Evolutionary conservation across 2,329 filamentous ascomycete species (phyloP).

Genomic region (Pseudogymnoascus pannorum): DNA sequence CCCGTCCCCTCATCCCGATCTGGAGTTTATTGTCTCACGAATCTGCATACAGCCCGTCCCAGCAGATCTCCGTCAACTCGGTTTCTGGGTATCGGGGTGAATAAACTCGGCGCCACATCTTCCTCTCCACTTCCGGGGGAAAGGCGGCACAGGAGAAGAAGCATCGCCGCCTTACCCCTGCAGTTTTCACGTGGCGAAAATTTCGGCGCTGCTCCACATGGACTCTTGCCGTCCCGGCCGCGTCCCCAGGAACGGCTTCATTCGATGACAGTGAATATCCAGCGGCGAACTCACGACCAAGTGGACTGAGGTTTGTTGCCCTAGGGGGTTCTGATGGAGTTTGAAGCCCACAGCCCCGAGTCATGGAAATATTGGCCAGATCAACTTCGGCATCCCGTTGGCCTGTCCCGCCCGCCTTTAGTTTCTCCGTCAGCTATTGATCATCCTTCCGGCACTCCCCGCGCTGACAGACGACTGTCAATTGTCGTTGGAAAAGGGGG

Average conservation of each 20-base stretch:
- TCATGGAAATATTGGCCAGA: neutral
- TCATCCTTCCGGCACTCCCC: neutral
- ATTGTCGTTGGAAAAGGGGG: neutral
- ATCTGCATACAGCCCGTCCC: neutral
- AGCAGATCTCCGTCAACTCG: neutral
- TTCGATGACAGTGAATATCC: neutral
- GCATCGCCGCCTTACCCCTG: neutral
- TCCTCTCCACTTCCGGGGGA: neutral
- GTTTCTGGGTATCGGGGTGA: neutral
- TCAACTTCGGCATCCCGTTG: neutral
- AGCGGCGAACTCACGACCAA: neutral
- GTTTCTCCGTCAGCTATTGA: neutral
- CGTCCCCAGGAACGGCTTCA: slow-evolving; percentile 2
- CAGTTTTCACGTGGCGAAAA: neutral
- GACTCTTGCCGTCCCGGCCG: neutral
- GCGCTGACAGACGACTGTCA: neutral
- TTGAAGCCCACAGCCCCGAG: neutral
- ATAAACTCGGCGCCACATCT: neutral
- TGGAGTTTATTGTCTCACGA: neutral
- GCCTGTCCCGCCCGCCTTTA: slow-evolving; percentile 4
- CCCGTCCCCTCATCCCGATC: neutral
- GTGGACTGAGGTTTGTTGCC: neutral
- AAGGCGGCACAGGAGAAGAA: neutral
- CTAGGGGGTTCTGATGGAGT: neutral
- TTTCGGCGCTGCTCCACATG: neutral